phyloP scores from a whole-genome alignment of 1,284 basidiomycete genomes.

The Puccinia coronata region DNA sequence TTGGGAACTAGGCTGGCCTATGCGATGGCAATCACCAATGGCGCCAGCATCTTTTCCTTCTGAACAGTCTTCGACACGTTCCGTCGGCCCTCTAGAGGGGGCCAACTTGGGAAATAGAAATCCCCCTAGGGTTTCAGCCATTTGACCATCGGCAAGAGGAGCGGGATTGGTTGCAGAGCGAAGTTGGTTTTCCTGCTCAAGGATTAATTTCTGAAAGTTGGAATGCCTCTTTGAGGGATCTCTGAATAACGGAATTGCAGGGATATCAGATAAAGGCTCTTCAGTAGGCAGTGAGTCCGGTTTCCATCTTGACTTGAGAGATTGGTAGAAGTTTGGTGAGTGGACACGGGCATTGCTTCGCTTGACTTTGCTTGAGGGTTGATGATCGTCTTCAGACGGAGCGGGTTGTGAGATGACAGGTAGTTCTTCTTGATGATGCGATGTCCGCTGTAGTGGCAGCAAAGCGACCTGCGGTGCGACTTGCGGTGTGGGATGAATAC shows the following conservation, averaged over 20 bases:
- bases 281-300: slow-evolving; percentile 3
- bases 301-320: slow-evolving; percentile 46
- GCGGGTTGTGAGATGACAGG: neutral
- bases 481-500: neutral
- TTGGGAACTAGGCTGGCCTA: too few species aligned
- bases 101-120: neutral
- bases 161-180: too few species aligned
- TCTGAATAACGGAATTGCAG: neutral
- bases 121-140: neutral
- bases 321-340: slow-evolving; percentile 43
- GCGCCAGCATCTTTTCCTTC: neutral
- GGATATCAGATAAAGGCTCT: neutral
- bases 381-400: neutral
- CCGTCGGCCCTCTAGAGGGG: neutral
- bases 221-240: neutral
- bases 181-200: neutral
- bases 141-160: neutral
- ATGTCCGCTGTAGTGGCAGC: neutral
- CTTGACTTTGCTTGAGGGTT: neutral
- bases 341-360: slow-evolving; percentile 35
- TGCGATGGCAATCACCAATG: too few species aligned
- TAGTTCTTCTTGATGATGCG: neutral
- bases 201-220: neutral
- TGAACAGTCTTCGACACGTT: neutral
- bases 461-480: neutral